Conservation (phyloP, 441 rosid genomes). For the Jatropha multifida region DNA sequence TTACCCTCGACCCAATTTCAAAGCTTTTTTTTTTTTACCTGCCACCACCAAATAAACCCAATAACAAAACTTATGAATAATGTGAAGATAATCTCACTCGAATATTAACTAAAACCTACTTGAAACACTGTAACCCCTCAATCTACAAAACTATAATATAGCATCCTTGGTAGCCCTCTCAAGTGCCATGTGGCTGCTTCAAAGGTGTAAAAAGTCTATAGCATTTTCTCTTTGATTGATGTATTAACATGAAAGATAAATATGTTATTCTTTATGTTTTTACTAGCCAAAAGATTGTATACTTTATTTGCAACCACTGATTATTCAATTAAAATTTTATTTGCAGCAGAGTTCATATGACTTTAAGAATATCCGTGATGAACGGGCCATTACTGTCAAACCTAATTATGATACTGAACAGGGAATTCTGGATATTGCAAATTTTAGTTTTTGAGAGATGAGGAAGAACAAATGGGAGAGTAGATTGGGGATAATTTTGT, state of each 20-base stretch:
- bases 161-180: slow-evolving; percentile 81
- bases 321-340: slow-evolving; percentile 14
- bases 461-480: too few species aligned
- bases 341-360: slow-evolving; percentile 46
- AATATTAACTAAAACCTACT: too few species aligned
- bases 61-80: too few species aligned
- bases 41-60: too few species aligned
- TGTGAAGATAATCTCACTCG: too few species aligned
- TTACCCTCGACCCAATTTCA: too few species aligned
- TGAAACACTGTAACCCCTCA: too few species aligned
- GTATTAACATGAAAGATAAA: not conserved
- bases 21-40: too few species aligned
- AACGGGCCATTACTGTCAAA: slow-evolving; percentile 65
- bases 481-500: too few species aligned
- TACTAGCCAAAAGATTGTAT: not conserved
- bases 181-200: slow-evolving; percentile 63
- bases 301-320: not conserved
- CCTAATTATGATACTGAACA: slow-evolving; percentile 32
- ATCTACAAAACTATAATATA: slow-evolving; percentile 37
- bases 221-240: slow-evolving; percentile 11
- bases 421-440: too few species aligned
- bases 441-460: too few species aligned
- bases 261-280: not conserved
- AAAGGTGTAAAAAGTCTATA: slow-evolving; percentile 42
- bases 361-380: slow-evolving; percentile 77